Evolutionary conservation across 768 basidiomycete species (phyloP).

Genomic region (Podaxis sp.): DNA sequence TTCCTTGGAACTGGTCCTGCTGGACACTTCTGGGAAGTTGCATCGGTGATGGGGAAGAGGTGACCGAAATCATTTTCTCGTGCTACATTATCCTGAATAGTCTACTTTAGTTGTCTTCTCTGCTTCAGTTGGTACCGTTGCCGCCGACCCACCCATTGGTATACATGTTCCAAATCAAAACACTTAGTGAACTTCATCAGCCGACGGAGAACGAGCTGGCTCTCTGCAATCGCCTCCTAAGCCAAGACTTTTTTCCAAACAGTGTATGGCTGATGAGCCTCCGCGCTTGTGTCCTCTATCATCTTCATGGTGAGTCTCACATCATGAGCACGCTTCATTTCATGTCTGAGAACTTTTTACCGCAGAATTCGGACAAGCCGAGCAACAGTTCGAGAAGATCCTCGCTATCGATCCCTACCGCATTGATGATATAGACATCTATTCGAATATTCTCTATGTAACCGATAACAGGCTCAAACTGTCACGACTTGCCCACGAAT

Average conservation of each 20-base stretch:
- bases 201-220: slow-evolving; percentile 84
- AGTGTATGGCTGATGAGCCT: slow-evolving; percentile 87
- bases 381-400: slow-evolving; percentile 82
- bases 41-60: slow-evolving; percentile 85
- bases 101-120: slow-evolving; percentile 40
- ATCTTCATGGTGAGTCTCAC: slow-evolving; percentile 74
- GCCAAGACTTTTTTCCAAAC: slow-evolving; percentile 70
- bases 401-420: slow-evolving; percentile 80
- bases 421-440: slow-evolving; percentile 93
- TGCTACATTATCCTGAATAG: slow-evolving; percentile 17
- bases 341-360: slow-evolving; percentile 12
- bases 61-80: slow-evolving; percentile 24
- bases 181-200: slow-evolving; percentile 85
- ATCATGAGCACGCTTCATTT: slow-evolving; percentile 5
- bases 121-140: slow-evolving; percentile 48
- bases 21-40: slow-evolving; percentile 83
- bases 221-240: slow-evolving; percentile 76
- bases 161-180: slow-evolving; percentile 82
- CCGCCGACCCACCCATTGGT: slow-evolving; percentile 46
- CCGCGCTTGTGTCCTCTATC: slow-evolving; percentile 84
- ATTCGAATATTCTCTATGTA: slow-evolving; percentile 96
- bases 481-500: slow-evolving; percentile 89
- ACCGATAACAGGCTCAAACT: slow-evolving; percentile 87
- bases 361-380: slow-evolving; percentile 85
- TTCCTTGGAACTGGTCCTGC: slow-evolving; percentile 94